Base-by-base conservation (phyloP, 192 early-diverging fungal species). In the Coemansia sp. region DNA sequence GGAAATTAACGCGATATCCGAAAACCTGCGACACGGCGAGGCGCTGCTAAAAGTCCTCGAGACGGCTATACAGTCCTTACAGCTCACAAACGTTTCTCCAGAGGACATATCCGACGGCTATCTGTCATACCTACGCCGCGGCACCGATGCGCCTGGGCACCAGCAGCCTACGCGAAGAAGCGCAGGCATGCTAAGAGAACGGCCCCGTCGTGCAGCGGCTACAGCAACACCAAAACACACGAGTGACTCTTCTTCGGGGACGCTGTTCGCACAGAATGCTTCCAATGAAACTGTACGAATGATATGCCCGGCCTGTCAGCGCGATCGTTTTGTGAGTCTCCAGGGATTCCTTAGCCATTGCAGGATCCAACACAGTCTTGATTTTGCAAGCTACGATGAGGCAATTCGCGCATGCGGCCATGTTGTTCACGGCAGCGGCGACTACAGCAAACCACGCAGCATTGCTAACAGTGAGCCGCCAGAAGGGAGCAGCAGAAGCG, bases 281-380 rank as follows among this genome's bases (percentile, higher is more conserved):
- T 82, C 83, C 48, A 82, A 74, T 27, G 68, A 62, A n/a, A 64
- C 62, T 6, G 81, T 86, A 62, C 90, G 87, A 57, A 75, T 95
- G 36, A 64, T 79, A 1, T 96, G 94, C 75, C 91, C 91, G 23
- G 68, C 57, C n/a, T 96, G 94, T 75, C 74, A 82, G 10, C 83
- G 92, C 42, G 80, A 83, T 29, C 82, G 90, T 41, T 96, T 96
- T 78, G 82, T 82, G 33, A 93, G 86, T 62, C 83, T 88, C 42
- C 92, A 91, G 65, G 92, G 92, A n/a, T 93, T 96, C 64, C 62
- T 94, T 19, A 93, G 91, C 62, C 94, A 96, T 63, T 90, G 87
- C 68, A 84, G 92, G 19, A 61, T 90, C 17, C 80, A 84, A 10
- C 92, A 94, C 70, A 65, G 79, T 28, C 62, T 85, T 10, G 88